Base-by-base conservation (phyloP, 2,329 filamentous ascomycete genomes). In the Microcyclospora tardicrescens region DNA sequence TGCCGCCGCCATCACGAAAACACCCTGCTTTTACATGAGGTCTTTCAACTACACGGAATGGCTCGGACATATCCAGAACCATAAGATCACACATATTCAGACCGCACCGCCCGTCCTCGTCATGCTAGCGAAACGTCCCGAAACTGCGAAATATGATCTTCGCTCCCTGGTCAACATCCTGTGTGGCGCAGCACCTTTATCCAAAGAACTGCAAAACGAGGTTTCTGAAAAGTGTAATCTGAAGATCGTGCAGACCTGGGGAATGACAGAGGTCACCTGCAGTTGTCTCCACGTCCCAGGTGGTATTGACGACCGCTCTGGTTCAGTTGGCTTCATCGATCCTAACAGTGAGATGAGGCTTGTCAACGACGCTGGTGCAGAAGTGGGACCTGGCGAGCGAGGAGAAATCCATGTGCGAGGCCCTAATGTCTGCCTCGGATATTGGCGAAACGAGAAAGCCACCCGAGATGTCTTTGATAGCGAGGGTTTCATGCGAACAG, bases 1-100 rank as follows among this genome's bases (percentile, higher is more conserved):
- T 33, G 61, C 62, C 52, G 66, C 61, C 1, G 56, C 67, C 12
- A 63, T 63, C 33, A 58, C 70, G 6, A 62, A 65, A 1, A 66
- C 73, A 10, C 60, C 61, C 0, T 54, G 57, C 13, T 63, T 62
- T 38, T 58, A 64, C 36, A 64, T 65, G 61, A 55, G 58, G 35
- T 52, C 58, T 24, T 65, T 65, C 41, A 50, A 57, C n/a, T 63
- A 59, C 41, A 53, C 57, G 28, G 56, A 59, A 33, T 65, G 60
- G 37, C 45, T 64, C n/a, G 49, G 50, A 5, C 48, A 51, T 9
- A 62, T 65, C 1, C 57, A 64, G 38, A 48, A 47, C 10, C 51
- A 60, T 39, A 57, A 51, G 34, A 54, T 65, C 37, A 63, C 61
- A 3, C 51, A 63, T 36, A 47, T 64, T 10, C 60, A 65, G 38